phyloP scores from a whole-genome alignment of 768 basidiomycete genomes.

The Suillus placidus region DNA sequence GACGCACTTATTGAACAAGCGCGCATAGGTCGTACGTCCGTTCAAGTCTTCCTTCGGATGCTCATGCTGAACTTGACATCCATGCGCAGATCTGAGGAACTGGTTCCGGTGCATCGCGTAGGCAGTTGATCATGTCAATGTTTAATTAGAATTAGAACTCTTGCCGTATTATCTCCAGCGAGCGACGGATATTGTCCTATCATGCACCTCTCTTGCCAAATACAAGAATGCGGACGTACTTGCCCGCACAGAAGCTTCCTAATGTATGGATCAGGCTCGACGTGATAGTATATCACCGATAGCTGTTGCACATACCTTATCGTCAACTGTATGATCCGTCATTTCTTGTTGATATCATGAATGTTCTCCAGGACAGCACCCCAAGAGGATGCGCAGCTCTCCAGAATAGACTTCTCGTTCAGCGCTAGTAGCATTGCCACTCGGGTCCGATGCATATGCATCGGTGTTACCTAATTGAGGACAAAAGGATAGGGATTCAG shows the following conservation, averaged over 20 bases:
- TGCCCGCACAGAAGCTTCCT: slow-evolving; percentile 4
- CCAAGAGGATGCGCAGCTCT: slow-evolving; percentile 54
- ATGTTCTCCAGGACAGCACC: slow-evolving; percentile 21
- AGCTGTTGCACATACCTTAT: slow-evolving; percentile 7
- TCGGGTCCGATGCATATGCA: slow-evolving; percentile 42
- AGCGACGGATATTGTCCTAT: neutral
- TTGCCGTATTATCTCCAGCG: neutral
- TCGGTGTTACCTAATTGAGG: slow-evolving; percentile 40
- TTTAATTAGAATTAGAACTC: neutral
- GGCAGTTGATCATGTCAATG: slow-evolving; percentile 20
- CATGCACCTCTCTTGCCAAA: slow-evolving; percentile 3
- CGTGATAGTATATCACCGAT: slow-evolving; percentile 9
- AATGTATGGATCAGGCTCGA: neutral
- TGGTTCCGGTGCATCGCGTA: neutral
- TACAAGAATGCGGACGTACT: neutral
- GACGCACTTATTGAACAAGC: neutral
- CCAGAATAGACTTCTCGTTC: slow-evolving; percentile 54
- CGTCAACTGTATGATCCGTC: slow-evolving; percentile 2
- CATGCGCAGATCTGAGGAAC: neutral
- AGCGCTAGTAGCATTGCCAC: slow-evolving; percentile 49
- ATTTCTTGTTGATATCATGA: neutral
- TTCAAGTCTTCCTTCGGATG: neutral
- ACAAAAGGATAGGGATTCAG: slow-evolving; percentile 17
- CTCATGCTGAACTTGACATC: neutral
- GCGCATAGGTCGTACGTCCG: neutral